Evolutionary conservation across 2,329 filamentous ascomycete species (phyloP).

Genomic region (Clarireedia hainanense): DNA sequence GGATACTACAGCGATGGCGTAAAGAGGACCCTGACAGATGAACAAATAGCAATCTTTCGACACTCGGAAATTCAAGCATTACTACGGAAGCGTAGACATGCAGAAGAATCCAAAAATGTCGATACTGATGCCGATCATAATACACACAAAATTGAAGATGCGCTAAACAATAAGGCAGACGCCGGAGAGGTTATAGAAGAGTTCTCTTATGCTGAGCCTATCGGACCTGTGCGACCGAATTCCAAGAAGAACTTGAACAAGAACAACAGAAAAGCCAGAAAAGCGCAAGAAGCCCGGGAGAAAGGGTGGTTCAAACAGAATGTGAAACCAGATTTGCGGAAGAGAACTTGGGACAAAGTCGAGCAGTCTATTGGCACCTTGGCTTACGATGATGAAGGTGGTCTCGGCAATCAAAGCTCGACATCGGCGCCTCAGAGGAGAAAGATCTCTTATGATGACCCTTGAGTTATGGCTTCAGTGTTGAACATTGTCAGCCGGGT

Average conservation of each 20-base stretch:
- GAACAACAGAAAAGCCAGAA: constrained; percentile 18
- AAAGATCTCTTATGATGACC: constrained; percentile 40
- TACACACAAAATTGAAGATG: background rate
- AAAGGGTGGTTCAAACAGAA: constrained; percentile 32
- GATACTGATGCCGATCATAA: background rate
- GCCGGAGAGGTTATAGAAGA: constrained; percentile 7
- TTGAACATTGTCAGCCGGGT: background rate
- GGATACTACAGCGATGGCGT: constrained; percentile 82
- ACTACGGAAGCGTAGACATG: constrained; percentile 42
- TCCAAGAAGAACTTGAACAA: constrained; percentile 6
- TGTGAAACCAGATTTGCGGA: constrained; percentile 52
- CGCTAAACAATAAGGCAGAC: constrained; percentile 8
- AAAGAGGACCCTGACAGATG: constrained; percentile 84
- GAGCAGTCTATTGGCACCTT: constrained; percentile 52
- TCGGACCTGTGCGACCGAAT: constrained; percentile 9
- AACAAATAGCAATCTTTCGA: constrained; percentile 83
- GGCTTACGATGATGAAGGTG: constrained; percentile 46
- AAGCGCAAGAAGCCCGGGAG: constrained; percentile 17
- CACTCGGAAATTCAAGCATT: constrained; percentile 78
- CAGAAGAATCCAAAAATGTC: constrained; percentile 14
- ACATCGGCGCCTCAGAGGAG: constrained; percentile 34
- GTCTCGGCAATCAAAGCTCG: constrained; percentile 14
- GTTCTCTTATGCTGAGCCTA: constrained; percentile 6
- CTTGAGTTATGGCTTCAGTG: constrained; percentile 26
- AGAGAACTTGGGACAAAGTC: constrained; percentile 60